These are phyloP conservation scores for Chenopodium berlandieri DNA, from an alignment of 148 eudicot genomes.

Conservation along the genomic window DNA sequence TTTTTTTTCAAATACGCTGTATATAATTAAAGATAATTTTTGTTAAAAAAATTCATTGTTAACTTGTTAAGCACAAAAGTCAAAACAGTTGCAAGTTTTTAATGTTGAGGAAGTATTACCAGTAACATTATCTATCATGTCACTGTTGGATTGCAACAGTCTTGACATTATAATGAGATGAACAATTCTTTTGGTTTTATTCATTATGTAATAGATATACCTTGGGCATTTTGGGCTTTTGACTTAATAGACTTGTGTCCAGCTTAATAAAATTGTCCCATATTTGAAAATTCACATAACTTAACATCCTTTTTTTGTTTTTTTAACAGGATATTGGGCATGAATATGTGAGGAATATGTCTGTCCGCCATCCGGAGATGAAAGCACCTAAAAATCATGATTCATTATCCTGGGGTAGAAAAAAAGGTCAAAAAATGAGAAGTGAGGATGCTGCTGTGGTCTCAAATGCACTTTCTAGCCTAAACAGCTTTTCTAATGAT, in stretches of 20 bases:
- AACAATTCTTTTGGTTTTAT: not conserved
- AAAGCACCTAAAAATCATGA: constrained; percentile 71
- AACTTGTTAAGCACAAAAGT: too few relatives aligned
- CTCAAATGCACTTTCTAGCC: constrained; percentile 67
- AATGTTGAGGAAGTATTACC: too few relatives aligned
- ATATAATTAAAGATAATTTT: too few relatives aligned
- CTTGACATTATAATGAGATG: not conserved
- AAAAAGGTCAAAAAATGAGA: constrained; percentile 45
- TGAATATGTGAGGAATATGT: constrained; percentile 39
- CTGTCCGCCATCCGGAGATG: constrained; percentile 56
- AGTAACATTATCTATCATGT: not conserved
- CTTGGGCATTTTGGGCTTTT: not conserved
- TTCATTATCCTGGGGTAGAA: constrained; percentile 85
- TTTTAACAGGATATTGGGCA: constrained; percentile 30
- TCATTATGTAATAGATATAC: not conserved
- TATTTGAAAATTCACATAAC: not conserved
- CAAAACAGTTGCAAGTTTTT: too few relatives aligned
- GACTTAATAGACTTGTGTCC: not conserved
- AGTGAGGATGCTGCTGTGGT: constrained; percentile 54
- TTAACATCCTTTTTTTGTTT: constrained; percentile 6
- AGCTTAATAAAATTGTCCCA: not conserved
- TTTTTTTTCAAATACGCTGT: too few relatives aligned
- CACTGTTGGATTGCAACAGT: not conserved
- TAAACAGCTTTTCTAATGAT: constrained; percentile 74
- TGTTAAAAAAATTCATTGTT: too few relatives aligned